Conservation (phyloP, 2,329 filamentous ascomycete species). For the Tolypocladium sp. region DNA sequence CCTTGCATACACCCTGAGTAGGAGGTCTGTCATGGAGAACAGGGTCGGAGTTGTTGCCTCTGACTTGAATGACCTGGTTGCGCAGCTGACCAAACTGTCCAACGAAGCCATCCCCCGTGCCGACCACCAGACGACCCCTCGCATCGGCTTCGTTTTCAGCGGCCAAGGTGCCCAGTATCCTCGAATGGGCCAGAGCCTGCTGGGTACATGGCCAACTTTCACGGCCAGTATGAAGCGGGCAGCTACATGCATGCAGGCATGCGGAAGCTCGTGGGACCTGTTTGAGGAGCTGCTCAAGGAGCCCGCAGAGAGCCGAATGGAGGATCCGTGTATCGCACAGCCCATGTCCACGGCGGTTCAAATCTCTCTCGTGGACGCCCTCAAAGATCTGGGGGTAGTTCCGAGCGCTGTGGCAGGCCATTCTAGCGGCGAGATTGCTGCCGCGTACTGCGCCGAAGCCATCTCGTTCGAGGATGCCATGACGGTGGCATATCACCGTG, state of each 20-base stretch:
- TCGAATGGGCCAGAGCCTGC: background rate
- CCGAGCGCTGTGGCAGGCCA: constrained; percentile 23
- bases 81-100: constrained; percentile 3
- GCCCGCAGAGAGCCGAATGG: constrained; percentile 4
- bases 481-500: constrained; percentile 21
- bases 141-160: constrained; percentile 20
- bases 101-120: background rate
- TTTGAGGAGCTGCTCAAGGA: background rate
- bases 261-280: background rate
- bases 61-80: constrained; percentile 2
- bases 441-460: constrained; percentile 19
- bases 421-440: constrained; percentile 28
- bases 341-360: constrained; percentile 32
- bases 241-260: background rate
- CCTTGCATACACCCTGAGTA: background rate
- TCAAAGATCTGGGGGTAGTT: constrained; percentile 16
- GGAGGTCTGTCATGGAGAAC: background rate
- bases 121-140: constrained; percentile 1
- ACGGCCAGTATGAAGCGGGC: background rate
- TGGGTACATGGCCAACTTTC: background rate
- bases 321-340: constrained; percentile 19
- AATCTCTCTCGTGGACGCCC: constrained; percentile 26
- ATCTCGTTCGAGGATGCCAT: constrained; percentile 18
- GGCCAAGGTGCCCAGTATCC: constrained; percentile 22
- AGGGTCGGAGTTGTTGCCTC: constrained; percentile 5